Evolutionary conservation across 202 grass and related monocot genomes (phyloP).

Genomic region (Hordeum pubiflorum): DNA sequence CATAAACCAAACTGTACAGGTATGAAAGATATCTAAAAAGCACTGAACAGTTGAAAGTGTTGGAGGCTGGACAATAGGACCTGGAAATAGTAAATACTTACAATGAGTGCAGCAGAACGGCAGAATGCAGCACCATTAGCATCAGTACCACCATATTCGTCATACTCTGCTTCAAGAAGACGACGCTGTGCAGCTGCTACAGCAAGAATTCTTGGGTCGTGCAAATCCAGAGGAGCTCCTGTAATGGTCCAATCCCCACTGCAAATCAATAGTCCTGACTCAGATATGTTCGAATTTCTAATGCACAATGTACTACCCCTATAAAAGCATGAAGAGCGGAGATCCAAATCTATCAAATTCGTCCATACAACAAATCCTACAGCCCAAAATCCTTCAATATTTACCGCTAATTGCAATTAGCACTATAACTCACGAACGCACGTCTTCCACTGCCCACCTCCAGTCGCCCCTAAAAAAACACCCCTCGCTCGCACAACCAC

Average conservation of each 20-base stretch:
- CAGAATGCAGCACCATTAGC: conserved; percentile 81
- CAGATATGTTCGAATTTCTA: conserved; percentile 8
- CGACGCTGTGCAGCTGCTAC: conserved; percentile 77
- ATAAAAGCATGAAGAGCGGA: neutral
- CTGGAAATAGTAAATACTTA: conserved; percentile 27
- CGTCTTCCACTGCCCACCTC: neutral
- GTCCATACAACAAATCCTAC: neutral
- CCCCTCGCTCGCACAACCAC: no score
- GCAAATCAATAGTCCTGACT: conserved; percentile 22
- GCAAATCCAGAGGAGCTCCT: conserved; percentile 66
- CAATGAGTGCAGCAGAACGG: conserved; percentile 92
- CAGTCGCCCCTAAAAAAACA: no score
- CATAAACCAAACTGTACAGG: neutral
- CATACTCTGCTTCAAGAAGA: conserved; percentile 80
- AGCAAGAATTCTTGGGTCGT: conserved; percentile 81
- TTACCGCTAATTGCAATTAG: neutral
- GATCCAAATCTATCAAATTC: neutral
- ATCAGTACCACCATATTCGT: conserved; percentile 67
- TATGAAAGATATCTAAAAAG: neutral
- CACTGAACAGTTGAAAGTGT: neutral
- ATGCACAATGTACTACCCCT: neutral
- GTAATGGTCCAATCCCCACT: conserved; percentile 77
- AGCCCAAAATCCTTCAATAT: neutral
- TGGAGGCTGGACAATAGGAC: neutral
- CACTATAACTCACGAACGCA: neutral